Conservation (phyloP, 306 rosid genomes). For the Urtica urens region DNA sequence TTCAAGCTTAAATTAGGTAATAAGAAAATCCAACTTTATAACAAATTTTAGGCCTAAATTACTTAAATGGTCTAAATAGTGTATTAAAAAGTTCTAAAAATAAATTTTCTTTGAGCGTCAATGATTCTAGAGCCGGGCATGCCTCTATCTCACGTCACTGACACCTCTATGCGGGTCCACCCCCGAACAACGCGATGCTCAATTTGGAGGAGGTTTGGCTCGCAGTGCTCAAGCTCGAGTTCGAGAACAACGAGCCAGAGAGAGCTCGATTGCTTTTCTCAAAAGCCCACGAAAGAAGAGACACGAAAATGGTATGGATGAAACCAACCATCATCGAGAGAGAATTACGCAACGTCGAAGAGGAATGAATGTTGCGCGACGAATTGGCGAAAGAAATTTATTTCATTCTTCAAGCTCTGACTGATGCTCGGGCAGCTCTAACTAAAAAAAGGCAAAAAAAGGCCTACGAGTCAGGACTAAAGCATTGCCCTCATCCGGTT, state of each 20-base stretch:
- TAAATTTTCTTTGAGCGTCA: too few species aligned
- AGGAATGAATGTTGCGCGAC: constrained; percentile 55
- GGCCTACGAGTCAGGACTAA: constrained; percentile 62
- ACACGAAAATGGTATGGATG: constrained; percentile 86
- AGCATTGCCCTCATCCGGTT: constrained; percentile 69
- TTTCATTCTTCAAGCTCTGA: constrained; percentile 74
- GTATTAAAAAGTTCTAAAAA: too few species aligned
- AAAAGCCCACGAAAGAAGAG: constrained; percentile 85
- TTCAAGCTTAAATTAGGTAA: too few species aligned
- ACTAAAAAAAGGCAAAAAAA: constrained; percentile 62
- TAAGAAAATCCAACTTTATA: too few species aligned
- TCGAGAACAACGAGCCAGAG: constrained; percentile 86
- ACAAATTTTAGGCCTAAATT: too few species aligned
- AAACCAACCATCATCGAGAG: constrained; percentile 87
- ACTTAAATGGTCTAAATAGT: too few species aligned
- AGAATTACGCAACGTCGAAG: constrained; percentile 64
- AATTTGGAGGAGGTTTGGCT: constrained; percentile 94
- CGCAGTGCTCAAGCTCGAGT: constrained; percentile 83
- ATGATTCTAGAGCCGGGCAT: too few species aligned
- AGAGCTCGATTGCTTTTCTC: constrained; percentile 88
- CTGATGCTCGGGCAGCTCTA: constrained; percentile 90
- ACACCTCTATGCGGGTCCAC: constrained; percentile 69
- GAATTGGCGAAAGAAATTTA: constrained; percentile 70
- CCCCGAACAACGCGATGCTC: constrained; percentile 83
- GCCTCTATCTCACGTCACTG: too few species aligned